Base-by-base conservation (phyloP, 1,139 yeast genomes). In the Barnettozyma hawaiiensis region DNA sequence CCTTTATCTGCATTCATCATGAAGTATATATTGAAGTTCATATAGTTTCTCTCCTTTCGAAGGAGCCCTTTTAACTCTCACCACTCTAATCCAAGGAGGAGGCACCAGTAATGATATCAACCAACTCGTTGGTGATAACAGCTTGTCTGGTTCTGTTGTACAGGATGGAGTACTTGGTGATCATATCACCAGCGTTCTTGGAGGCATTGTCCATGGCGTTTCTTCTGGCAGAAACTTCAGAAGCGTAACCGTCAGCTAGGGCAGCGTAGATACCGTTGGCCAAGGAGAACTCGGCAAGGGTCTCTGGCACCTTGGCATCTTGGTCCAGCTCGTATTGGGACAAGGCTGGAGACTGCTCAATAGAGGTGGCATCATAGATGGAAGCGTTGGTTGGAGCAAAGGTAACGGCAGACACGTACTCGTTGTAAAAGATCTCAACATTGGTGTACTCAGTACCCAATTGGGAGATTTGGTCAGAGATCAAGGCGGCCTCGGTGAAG, bases 131-230 rank as follows among this genome's bases (percentile, higher is more conserved):
- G 74, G 98, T 92, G 66, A 92, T 92, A 67, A 90, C 98, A 61
- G 98, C 98, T 79, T 92, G 98, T 84, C 98, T 90, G 67, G 97
- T 86, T 81, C 98, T 90, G 90, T 92, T 92, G 75, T 92, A 92
- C 70, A 90, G 81, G 69, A 92, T 92, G 57, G 97, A 83, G 84
- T 86, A 90, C 65, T 78, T 82, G 74, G 78, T 82, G 66, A 92
- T 92, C 98, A 92, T 92, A 61, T 92, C 98, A 73, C 96, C 96
- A 53, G 98, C 98, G 67, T 90, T 92, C 95, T 92, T 92, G 60
- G 97, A 89, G 53, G 98, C 98, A 66, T 90, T 92, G 72, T 92
- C 98, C 98, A 92, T 92, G 61, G 98, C 98, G 68, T 89, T 90
- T 82, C 98, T 90, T 81, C 98, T 89, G 51, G 98, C 97, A 56